Base-by-base conservation (phyloP, 140 eudicot genomes). In the Bidens hawaiensis region DNA sequence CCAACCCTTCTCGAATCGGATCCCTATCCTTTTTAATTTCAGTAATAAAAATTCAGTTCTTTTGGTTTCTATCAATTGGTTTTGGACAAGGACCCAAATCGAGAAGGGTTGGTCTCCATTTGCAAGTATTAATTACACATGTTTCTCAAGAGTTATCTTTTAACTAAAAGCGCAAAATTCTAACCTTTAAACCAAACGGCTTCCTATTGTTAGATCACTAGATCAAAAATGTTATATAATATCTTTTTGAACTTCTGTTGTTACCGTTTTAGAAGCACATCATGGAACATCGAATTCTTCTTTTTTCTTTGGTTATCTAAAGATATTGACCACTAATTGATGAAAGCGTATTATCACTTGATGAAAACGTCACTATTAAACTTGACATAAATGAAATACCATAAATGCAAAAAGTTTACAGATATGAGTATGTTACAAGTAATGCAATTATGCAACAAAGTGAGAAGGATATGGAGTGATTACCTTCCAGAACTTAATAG, bases 401-500 rank as follows among this genome's bases (percentile, higher is more conserved):
- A 53, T 11, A 18, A 19, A 58, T 28, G 55, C 65, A 68, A 48
- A 55, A 13, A 30, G 8, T 72, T 26, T 7, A 23, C 49, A 60
- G 24, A 36, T 24, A 68, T 45, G 38, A 70, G 57, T n/a, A 15
- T 31, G 43, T 48, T 70, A 38, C 34, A 51, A 18, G 18, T 11
- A 64, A 25, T 17, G 33, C 27, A 66, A 38, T 11, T 53, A 25
- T 17, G 33, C 27, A 66, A 38, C 50, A 6, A 56, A 62, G 41
- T 7, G 17, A 33, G 42, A 64, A 15, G 17, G 4, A 70, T 67
- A 5, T 45, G 33, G 28, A 41, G 62, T 24, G 47, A 43, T 47
- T 71, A 85, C 99, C 99, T 88, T 93, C 99, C 99, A 93, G 75
- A 78, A 88, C 77, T 93, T 93, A 14, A 93, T 88, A 48, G 99